These are phyloP conservation scores for Fusarium acutatum DNA, from an alignment of 2,329 filamentous ascomycete species.

Conservation along the genomic window DNA sequence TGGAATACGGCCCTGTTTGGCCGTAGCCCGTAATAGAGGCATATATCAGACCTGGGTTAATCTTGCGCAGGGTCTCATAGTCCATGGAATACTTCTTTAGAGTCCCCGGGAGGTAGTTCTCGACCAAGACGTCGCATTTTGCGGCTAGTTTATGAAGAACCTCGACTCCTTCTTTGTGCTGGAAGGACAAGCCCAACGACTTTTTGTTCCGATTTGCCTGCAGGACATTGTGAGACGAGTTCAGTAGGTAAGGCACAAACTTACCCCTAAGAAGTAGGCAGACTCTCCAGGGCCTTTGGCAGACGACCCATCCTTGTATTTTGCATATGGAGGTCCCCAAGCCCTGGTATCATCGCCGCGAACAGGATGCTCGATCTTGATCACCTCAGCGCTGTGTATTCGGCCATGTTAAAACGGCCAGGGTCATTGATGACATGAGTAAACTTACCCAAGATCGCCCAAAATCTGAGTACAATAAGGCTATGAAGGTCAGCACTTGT, in stretches of 20 bases:
- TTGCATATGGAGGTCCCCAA: slow-evolving; percentile 95
- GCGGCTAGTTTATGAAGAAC: slow-evolving; percentile 87
- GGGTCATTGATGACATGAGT: neutral
- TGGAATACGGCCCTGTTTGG: slow-evolving; percentile 89
- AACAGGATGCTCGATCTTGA: slow-evolving; percentile 95
- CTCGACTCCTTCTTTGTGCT: slow-evolving; percentile 81
- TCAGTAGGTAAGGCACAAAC: slow-evolving; percentile 11
- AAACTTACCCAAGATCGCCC: slow-evolving; percentile 87
- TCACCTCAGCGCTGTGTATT: slow-evolving; percentile 80
- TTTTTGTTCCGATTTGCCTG: slow-evolving; percentile 98
- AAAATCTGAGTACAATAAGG: slow-evolving; percentile 98
- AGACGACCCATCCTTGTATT: slow-evolving; percentile 70
- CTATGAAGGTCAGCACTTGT: slow-evolving; percentile 55
- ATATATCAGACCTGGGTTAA: slow-evolving; percentile 91
- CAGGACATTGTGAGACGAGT: slow-evolving; percentile 19
- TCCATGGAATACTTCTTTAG: slow-evolving; percentile 92
- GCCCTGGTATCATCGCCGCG: slow-evolving; percentile 93
- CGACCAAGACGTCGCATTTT: slow-evolving; percentile 90
- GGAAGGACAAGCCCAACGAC: slow-evolving; percentile 90
- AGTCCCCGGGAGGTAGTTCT: slow-evolving; percentile 93
- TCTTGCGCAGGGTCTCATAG: slow-evolving; percentile 78
- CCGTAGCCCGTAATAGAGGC: slow-evolving; percentile 97
- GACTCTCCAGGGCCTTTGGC: slow-evolving; percentile 83
- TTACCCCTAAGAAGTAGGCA: slow-evolving; percentile 92
- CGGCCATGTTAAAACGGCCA: slow-evolving; percentile 15